Evolutionary conservation across 331 rosid genomes (phyloP), one percentile per base, ranked within the genome.

Genomic region (Rhamnella rubrinervis): DNA sequence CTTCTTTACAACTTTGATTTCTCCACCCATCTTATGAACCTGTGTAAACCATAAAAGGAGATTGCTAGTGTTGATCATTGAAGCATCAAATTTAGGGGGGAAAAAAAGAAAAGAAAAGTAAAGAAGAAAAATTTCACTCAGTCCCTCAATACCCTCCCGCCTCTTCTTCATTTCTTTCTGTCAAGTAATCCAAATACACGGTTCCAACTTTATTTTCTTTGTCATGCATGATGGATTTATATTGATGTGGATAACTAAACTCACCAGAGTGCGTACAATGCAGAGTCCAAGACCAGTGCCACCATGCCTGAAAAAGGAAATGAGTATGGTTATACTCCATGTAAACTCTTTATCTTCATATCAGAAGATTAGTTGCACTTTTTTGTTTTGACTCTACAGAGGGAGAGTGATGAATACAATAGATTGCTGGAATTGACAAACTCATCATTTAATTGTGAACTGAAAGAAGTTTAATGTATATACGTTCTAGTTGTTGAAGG

Each of bases 261-360:
- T 84, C 68, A 93, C 99, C 99, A 95, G 59, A 62, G 95, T 91
- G 77, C 96, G 82, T 17, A 95, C 99, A 6, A 95, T 95, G 87
- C 99, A 95, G 49, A 95, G 92, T 72, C 99, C 99, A 59, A 95
- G 99, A 58, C 99, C 99, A 28, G 99, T 95, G 78, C 99, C 99
- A 67, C 99, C 99, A 83, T 95, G 90, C 89, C 99, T 91, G 91
- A 80, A 86, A 66, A 40, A 37, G 20, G 49, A 41, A 41, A 44
- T 49, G 6, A 4, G 55, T 49, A 49, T 49, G 14, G 55, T 10
- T 49, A 49, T 2, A 49, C 18, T 49, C 18, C 1, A 49, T 0
- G 55, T 4, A 49, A 49, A 49, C 18, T 31, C 4, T 31, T 4
- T 31, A 31, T 31, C 6, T 31, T 31, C 35, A 31, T 31, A 31